Evolutionary conservation across 805 yeast genomes (phyloP), one percentile per base, ranked within the genome.

Genomic region (Brettanomyces custersianus): DNA sequence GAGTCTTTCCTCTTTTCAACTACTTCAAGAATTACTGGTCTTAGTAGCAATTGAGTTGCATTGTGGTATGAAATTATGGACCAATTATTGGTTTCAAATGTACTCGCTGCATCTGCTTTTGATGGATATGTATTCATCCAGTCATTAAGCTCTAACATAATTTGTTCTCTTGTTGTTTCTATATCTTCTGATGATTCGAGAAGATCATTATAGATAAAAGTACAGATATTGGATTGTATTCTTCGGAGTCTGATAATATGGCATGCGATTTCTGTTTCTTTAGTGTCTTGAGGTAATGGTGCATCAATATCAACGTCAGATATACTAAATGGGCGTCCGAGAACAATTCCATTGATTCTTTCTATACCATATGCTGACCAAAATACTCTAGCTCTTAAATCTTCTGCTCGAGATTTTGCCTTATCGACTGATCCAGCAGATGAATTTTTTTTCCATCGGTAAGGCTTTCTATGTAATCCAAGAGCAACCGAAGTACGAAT

Each of bases 291-390:
- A 1, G 51, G 49, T 21, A 40, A 43, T 2, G 62, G 58, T 2
- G 46, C 52, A 37, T 52, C 61, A 28, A 62, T 57, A 36, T 58
- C 63, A 19, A 44, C 43, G 36, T 59, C 65, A 6, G 60, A 42
- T 11, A 62, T 57, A n/a, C 61, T 51, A 39, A 59, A 59, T 10
- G 66, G 66, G 33, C 63, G 43, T 3, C 65, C 63, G 20, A 60
- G 38, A 4, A 57, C 50, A 9, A 60, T 38, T 1, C 60, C 63
- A 32, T 52, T 54, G 26, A 57, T 51, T 36, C 63, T 37, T 38
- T 59, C 63, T 44, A 59, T 44, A 6, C 61, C 57, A 40, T 57
- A 59, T 4, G 62, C 61, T 38, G 54, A 53, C 63, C 63, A 60
- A 37, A 60, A 59, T 6, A 60, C 43, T 20, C 62, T 40, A 7